These are phyloP conservation scores for Prunus davidiana DNA, from an alignment of 306 rosid genomes.

Conservation along the genomic window DNA sequence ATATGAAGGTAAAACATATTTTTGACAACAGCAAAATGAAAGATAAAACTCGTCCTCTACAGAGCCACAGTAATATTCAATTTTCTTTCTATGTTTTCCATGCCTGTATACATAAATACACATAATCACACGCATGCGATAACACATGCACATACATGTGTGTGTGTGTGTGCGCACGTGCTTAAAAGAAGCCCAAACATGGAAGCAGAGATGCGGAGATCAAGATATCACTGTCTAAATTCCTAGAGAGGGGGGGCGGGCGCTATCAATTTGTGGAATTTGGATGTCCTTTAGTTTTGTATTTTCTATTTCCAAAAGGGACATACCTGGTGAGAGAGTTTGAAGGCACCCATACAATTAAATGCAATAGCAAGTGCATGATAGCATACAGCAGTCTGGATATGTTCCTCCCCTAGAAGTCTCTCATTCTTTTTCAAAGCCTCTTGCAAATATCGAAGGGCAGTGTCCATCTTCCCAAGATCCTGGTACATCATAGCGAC, in stretches of 20 bases:
- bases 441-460: slow-evolving; percentile 99
- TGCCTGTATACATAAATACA: too few relatives aligned
- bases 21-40: too few relatives aligned
- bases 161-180: too few relatives aligned
- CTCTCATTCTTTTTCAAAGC: slow-evolving; percentile 95
- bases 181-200: too few relatives aligned
- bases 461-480: slow-evolving; percentile 92
- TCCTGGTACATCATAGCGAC: slow-evolving; percentile 99
- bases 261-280: not conserved
- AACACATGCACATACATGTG: too few relatives aligned
- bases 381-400: slow-evolving; percentile 98
- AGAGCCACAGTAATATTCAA: too few relatives aligned
- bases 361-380: slow-evolving; percentile 97
- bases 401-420: slow-evolving; percentile 96
- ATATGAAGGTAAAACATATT: not conserved
- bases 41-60: too few relatives aligned
- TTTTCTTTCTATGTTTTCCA: too few relatives aligned
- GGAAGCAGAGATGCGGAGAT: too few relatives aligned
- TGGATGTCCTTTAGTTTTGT: not conserved
- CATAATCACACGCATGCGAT: too few relatives aligned
- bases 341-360: slow-evolving; percentile 97
- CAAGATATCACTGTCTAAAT: too few relatives aligned
- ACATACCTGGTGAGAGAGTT: slow-evolving; percentile 92
- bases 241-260: too few relatives aligned
- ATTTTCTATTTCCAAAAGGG: not conserved